These are phyloP conservation scores for Amylocarpus encephaloides DNA, from an alignment of 2,329 filamentous ascomycete species.

Conservation along the genomic window DNA sequence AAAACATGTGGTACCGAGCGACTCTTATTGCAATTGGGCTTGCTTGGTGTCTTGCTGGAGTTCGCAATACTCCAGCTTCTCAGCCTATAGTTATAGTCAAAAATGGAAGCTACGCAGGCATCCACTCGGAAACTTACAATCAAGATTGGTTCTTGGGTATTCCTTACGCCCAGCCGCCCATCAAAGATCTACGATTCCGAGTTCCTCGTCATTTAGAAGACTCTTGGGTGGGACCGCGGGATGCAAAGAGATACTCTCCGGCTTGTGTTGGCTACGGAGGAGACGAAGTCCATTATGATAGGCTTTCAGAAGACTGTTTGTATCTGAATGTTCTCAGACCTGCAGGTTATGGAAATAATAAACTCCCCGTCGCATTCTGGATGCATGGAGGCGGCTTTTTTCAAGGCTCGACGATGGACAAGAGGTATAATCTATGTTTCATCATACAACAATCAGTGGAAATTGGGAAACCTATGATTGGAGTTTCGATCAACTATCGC, in stretches of 20 bases:
- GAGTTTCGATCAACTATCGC: constrained; percentile 52
- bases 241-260: constrained; percentile 6
- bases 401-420: no score
- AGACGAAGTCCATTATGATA: background rate
- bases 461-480: constrained; percentile 34
- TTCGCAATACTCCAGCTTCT: no score
- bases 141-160: constrained; percentile 21
- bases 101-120: constrained; percentile 21
- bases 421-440: constrained; percentile 42
- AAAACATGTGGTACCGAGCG: no score
- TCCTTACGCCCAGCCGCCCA: constrained; percentile 16
- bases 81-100: constrained; percentile 14
- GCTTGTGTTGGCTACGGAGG: constrained; percentile 1
- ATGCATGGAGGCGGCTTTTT: constrained; percentile 41
- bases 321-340: constrained; percentile 35
- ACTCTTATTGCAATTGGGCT: no score
- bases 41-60: no score
- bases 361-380: constrained; percentile 48
- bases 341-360: constrained; percentile 24
- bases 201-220: constrained; percentile 8
- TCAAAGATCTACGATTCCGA: constrained; percentile 10
- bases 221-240: constrained; percentile 3
- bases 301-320: constrained; percentile 41
- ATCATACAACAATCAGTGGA: constrained; percentile 41
- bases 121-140: constrained; percentile 11